A percentile compares a stretch with the other conserved stretches of the same genome.
Evolutionary conservation across 352 stramenopile genomes (phyloP).

Genomic region (Phytopythium mirpurense): DNA sequence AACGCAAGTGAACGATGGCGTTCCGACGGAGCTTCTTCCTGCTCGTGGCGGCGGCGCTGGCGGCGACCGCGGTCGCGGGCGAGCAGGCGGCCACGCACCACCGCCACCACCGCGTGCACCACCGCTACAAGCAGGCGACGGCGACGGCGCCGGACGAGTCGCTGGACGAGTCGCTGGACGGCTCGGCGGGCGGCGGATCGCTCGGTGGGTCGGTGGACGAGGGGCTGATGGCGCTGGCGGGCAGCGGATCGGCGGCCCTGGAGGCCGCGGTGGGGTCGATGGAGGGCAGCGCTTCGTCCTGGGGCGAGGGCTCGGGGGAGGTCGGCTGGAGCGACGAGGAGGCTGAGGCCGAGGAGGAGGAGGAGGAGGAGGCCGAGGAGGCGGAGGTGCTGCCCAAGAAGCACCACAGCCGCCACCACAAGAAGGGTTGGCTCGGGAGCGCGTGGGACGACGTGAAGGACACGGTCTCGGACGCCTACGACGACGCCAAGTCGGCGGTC

Average conservation of each 20-base stretch:
- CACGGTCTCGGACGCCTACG: slow-evolving; percentile 14
- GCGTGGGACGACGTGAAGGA: slow-evolving; percentile 20
- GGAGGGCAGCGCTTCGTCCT: too few species aligned
- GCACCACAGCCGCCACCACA: slow-evolving; percentile 13
- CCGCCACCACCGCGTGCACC: background rate
- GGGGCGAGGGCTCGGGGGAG: slow-evolving; percentile 19
- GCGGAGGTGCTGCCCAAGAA: slow-evolving; percentile 11
- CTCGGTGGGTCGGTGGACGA: slow-evolving; percentile 1
- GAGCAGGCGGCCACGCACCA: slow-evolving; percentile 11
- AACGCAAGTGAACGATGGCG: slow-evolving; percentile 20
- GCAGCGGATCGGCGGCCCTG: too few species aligned
- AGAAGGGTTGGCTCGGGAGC: slow-evolving; percentile 21
- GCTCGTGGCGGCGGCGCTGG: slow-evolving; percentile 20
- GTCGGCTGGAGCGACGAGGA: slow-evolving; percentile 11
- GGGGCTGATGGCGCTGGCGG: slow-evolving; percentile 1
- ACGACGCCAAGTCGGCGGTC: slow-evolving; percentile 16
- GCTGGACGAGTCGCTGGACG: slow-evolving; percentile 1
- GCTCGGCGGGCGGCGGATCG: too few species aligned
- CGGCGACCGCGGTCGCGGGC: slow-evolving; percentile 12
- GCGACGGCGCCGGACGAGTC: background rate
- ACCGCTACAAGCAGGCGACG: slow-evolving; percentile 4
- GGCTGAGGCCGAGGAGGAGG: slow-evolving; percentile 18
- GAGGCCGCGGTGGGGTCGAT: too few species aligned
- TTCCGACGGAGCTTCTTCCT: slow-evolving; percentile 25
- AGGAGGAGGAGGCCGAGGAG: slow-evolving; percentile 17